Conservation (phyloP, 106 monocot species). For the Narthecium ossifragum region DNA sequence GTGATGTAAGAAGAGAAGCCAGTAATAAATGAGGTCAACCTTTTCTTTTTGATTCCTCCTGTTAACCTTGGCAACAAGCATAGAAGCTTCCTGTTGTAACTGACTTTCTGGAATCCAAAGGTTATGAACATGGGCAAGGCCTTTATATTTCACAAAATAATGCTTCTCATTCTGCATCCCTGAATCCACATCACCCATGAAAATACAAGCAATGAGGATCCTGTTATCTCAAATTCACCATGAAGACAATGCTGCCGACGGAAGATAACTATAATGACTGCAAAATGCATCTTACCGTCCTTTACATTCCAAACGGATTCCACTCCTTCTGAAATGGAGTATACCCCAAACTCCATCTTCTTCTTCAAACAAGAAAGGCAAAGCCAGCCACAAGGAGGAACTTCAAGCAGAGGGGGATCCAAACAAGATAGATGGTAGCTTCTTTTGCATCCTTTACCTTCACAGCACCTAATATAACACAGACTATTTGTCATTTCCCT, state of each 20-base stretch:
- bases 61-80: constrained; percentile 51
- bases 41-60: constrained; percentile 45
- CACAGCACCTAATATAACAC: constrained; percentile 45
- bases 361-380: constrained; percentile 53
- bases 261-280: background rate
- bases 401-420: constrained; percentile 38
- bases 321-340: constrained; percentile 58
- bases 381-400: constrained; percentile 50
- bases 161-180: constrained; percentile 37
- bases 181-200: constrained; percentile 12
- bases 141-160: constrained; percentile 77
- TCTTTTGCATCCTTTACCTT: constrained; percentile 62
- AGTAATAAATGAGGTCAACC: constrained; percentile 30
- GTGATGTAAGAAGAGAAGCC: too few relatives aligned
- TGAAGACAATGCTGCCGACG: background rate
- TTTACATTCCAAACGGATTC: constrained; percentile 57
- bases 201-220: constrained; percentile 9
- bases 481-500: too few relatives aligned
- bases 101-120: constrained; percentile 69
- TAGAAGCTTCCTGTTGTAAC: constrained; percentile 44
- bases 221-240: background rate
- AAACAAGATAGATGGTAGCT: constrained; percentile 74
- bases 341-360: constrained; percentile 47
- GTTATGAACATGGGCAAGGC: constrained; percentile 81
- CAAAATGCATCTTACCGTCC: constrained; percentile 29